Conservation (phyloP, 805 yeast genomes). For the Pichia exigua region DNA sequence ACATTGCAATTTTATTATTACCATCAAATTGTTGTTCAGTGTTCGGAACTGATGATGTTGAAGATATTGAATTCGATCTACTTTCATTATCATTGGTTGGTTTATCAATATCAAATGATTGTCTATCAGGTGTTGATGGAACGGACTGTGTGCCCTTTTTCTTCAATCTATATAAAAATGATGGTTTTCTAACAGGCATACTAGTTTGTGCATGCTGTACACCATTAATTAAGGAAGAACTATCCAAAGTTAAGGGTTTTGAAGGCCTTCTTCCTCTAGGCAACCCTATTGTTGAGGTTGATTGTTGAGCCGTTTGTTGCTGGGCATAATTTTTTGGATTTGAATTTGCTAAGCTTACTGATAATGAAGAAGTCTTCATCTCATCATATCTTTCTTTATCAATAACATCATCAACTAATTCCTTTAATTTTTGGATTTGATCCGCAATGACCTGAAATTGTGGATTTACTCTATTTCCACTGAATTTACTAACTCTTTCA, state of each 20-base stretch:
- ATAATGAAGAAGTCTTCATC: neutral
- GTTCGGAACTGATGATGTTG: neutral
- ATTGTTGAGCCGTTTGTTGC: neutral
- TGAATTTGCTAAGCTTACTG: neutral
- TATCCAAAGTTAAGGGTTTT: neutral
- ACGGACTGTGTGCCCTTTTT: constrained; percentile 1
- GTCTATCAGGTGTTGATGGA: constrained; percentile 4
- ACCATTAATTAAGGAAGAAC: neutral
- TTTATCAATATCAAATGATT: constrained; percentile 1
- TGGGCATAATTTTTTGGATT: neutral
- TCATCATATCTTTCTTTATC: neutral
- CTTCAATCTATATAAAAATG: neutral
- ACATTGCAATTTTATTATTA: neutral
- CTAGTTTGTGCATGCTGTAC: neutral
- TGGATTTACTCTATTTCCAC: neutral
- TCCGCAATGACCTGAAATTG: constrained; percentile 3
- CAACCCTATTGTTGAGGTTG: neutral
- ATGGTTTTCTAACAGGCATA: constrained; percentile 2
- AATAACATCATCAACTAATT: neutral
- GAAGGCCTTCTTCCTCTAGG: neutral
- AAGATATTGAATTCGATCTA: neutral
- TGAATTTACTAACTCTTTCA: neutral
- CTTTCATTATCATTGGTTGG: neutral
- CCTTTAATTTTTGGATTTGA: neutral
- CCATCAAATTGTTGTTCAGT: neutral